Evolutionary conservation across 2,329 filamentous ascomycete genomes (phyloP), one percentile per base, ranked within the genome.

Genomic region (Bipolaris gigantea): DNA sequence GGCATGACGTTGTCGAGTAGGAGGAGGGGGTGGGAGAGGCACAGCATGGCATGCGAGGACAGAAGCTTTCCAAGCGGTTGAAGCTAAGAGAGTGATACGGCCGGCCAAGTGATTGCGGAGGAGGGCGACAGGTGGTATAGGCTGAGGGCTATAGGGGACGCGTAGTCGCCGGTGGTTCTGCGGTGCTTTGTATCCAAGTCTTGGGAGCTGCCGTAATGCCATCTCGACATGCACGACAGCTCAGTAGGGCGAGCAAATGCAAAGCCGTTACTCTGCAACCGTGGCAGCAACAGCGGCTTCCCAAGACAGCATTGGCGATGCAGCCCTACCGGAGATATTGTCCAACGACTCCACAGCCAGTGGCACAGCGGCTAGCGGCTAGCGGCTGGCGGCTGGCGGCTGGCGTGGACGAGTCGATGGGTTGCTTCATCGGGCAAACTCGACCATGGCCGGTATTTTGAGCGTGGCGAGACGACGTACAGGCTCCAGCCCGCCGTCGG

Each of bases 241-340:
- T 32, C 27, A 43, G 40, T 40, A 48, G 23, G 4, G 32, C 18
- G 9, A 45, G 6, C 11, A 34, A n/a, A 36, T 35, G 6, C 11
- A 34, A n/a, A 36, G 36, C 36, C 27, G 19, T 48, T 11, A 52
- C 19, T 32, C 42, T 48, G 43, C 50, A 41, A 52, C 50, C 48
- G 10, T 30, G 27, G 27, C 27, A 30, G 27, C 27, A 13, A 30
- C 27, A 30, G 27, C 27, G 27, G 27, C 27, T 11, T 30, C 27
- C 10, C 27, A 30, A 27, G 27, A 15, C 36, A 36, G 46, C 36
- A 13, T 32, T 34, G 42, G 18, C n/a, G 18, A 40, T 50, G 47
- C 51, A 54, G 51, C 51, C 51, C 47, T 54, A 54, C 47, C 51
- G 51, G 51, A 50, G 33, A 50, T 50, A 25, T 54, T 43, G 21